phyloP scores from a whole-genome alignment of 1,139 yeast species.

The Yamadazyma membranifaciens region DNA sequence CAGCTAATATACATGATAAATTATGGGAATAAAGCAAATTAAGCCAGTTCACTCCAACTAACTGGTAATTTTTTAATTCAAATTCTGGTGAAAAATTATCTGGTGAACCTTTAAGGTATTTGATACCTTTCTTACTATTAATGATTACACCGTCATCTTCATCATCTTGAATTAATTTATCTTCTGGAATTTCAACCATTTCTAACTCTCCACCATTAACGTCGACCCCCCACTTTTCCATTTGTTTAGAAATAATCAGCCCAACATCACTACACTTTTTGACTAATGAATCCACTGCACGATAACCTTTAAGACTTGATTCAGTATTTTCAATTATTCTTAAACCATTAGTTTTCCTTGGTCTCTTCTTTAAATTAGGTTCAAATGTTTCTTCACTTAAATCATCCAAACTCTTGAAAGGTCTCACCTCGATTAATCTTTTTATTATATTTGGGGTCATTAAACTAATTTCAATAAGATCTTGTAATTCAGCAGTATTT shows the following conservation, averaged over 20 bases:
- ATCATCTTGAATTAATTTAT: constrained; percentile 15
- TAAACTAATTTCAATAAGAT: constrained; percentile 76
- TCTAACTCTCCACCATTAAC: constrained; percentile 60
- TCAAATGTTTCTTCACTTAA: constrained; percentile 57
- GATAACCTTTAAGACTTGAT: constrained; percentile 77
- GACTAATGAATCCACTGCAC: constrained; percentile 89
- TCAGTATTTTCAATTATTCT: constrained; percentile 71
- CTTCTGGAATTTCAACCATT: constrained; percentile 28
- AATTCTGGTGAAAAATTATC: constrained; percentile 58
- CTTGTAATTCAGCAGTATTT: constrained; percentile 72
- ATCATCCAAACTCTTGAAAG: constrained; percentile 57
- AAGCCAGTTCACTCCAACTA: constrained; percentile 95
- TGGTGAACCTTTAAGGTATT: constrained; percentile 74
- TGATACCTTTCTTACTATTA: constrained; percentile 23
- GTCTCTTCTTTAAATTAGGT: constrained; percentile 30
- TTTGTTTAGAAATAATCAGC: constrained; percentile 63
- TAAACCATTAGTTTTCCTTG: constrained; percentile 66
- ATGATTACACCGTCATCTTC: constrained; percentile 36
- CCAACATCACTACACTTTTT: constrained; percentile 83
- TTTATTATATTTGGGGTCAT: constrained; percentile 70
- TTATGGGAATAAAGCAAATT: constrained; percentile 71
- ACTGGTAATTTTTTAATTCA: constrained; percentile 82
- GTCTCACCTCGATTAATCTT: constrained; percentile 60
- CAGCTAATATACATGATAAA: constrained; percentile 91
- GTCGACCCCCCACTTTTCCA: constrained; percentile 83